These are phyloP conservation scores for Haplosporangium sp. DNA, from an alignment of 371 early-diverging fungal genomes.

Conservation along the genomic window DNA sequence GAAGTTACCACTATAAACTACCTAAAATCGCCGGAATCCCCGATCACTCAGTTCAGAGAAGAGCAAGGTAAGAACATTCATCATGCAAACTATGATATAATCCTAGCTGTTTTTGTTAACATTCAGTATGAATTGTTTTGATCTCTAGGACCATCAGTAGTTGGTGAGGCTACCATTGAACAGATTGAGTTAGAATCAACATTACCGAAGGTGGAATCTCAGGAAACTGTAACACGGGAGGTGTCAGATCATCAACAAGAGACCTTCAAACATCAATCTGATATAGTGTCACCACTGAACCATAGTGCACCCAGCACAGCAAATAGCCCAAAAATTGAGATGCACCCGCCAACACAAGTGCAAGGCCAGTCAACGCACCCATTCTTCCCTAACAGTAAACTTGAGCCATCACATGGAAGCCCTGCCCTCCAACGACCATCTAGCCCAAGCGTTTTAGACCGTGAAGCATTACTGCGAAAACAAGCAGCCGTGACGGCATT, in stretches of 20 bases:
- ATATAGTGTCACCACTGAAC: not conserved
- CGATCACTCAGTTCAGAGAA: not conserved
- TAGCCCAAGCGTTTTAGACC: constrained; percentile 33
- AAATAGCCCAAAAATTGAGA: not conserved
- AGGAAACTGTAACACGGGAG: too few relatives aligned
- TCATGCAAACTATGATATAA: too few relatives aligned
- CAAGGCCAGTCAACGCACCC: not conserved
- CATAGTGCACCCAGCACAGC: too few relatives aligned
- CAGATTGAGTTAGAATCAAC: not conserved
- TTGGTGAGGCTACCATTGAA: not conserved
- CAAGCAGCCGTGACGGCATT: constrained; percentile 15
- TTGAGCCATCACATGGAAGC: not conserved
- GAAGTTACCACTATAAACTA: not conserved
- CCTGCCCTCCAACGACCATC: constrained; percentile 3
- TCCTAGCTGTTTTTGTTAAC: too few relatives aligned
- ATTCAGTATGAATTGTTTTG: too few relatives aligned
- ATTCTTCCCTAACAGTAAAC: not conserved
- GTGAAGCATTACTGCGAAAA: constrained; percentile 14
- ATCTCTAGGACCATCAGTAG: too few relatives aligned
- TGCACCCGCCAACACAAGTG: not conserved
- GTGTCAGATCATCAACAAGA: too few relatives aligned
- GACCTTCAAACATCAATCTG: not conserved
- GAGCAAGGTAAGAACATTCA: not conserved
- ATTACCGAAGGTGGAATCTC: too few relatives aligned
- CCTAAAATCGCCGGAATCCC: too few relatives aligned